Conservation (phyloP, 768 basidiomycete species). For the Termitomyces sp. region DNA sequence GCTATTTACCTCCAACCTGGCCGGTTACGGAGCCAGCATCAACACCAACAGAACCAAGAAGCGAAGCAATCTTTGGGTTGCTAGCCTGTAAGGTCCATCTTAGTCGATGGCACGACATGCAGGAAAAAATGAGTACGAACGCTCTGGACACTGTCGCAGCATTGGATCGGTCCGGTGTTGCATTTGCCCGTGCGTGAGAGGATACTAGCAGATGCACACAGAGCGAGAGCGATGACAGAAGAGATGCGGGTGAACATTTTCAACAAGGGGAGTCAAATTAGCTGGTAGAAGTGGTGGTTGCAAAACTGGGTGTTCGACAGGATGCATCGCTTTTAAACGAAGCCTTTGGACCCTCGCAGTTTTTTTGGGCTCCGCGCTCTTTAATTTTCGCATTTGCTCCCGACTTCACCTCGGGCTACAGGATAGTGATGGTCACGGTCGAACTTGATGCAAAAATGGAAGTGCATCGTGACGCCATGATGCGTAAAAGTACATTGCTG, state of each 20-base stretch:
- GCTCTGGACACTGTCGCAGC: conserved; percentile 15
- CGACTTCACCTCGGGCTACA: neutral
- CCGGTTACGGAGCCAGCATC: conserved; percentile 1
- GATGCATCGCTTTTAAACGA: neutral
- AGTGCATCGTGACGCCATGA: neutral
- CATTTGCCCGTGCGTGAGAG: conserved; percentile 8
- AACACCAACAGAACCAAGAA: conserved; percentile 6
- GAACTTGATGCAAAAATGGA: neutral
- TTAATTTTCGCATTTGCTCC: neutral
- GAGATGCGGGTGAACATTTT: conserved; percentile 10
- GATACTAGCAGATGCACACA: conserved; percentile 7
- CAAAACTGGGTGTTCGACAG: neutral
- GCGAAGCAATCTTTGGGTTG: neutral
- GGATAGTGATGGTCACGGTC: neutral
- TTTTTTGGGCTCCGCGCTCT: neutral
- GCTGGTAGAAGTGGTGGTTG: neutral
- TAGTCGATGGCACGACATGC: neutral
- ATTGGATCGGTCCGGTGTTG: conserved; percentile 12
- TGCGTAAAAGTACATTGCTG: neutral
- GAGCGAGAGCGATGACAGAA: conserved; percentile 4
- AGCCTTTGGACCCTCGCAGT: neutral
- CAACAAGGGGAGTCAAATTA: neutral
- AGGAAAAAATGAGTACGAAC: neutral
- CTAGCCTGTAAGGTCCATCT: neutral
- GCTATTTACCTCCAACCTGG: conserved; percentile 11